phyloP scores from a whole-genome alignment of 352 stramenopile species.

The Phytophthora fragariaefolia region DNA sequence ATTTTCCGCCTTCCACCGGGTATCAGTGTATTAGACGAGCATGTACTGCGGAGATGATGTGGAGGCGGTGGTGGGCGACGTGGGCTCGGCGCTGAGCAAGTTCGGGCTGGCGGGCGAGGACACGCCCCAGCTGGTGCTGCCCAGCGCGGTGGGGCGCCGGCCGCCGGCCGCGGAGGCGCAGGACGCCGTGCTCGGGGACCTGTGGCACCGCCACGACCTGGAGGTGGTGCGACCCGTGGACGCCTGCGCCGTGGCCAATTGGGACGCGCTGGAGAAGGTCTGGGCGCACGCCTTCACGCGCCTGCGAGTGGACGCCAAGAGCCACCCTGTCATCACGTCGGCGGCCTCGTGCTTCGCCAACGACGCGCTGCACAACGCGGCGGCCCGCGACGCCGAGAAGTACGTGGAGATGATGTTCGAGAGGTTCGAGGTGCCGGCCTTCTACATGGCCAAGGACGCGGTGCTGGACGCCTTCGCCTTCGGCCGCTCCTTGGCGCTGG shows the following conservation, averaged over 20 bases:
- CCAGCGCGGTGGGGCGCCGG: conserved; percentile 67
- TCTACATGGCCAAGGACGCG: conserved; percentile 92
- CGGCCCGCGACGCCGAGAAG: conserved; percentile 68
- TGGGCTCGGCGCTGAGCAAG: conserved; percentile 91
- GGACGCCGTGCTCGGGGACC: conserved; percentile 51
- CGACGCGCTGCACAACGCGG: conserved; percentile 64
- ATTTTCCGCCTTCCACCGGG: too few species aligned
- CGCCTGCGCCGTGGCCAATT: conserved; percentile 69
- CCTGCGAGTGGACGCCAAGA: conserved; percentile 68
- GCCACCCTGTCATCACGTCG: conserved; percentile 83
- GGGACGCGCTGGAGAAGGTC: conserved; percentile 88
- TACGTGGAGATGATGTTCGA: conserved; percentile 95
- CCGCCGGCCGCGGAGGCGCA: conserved; percentile 17
- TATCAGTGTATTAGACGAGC: too few species aligned
- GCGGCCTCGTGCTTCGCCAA: conserved; percentile 78
- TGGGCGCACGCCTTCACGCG: conserved; percentile 81
- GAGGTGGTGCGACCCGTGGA: conserved; percentile 68
- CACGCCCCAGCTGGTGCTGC: conserved; percentile 90
- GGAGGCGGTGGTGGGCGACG: conserved; percentile 95
- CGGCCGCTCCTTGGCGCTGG: conserved; percentile 84
- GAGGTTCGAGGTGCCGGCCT: conserved; percentile 87
- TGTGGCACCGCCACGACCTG: conserved; percentile 61
- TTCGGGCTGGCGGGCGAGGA: conserved; percentile 96
- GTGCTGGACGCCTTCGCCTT: conserved; percentile 93
- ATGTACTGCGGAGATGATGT: conserved; percentile 98